phyloP scores from a whole-genome alignment of 2,329 filamentous ascomycete genomes.

The Colletotrichum spaethianum region DNA sequence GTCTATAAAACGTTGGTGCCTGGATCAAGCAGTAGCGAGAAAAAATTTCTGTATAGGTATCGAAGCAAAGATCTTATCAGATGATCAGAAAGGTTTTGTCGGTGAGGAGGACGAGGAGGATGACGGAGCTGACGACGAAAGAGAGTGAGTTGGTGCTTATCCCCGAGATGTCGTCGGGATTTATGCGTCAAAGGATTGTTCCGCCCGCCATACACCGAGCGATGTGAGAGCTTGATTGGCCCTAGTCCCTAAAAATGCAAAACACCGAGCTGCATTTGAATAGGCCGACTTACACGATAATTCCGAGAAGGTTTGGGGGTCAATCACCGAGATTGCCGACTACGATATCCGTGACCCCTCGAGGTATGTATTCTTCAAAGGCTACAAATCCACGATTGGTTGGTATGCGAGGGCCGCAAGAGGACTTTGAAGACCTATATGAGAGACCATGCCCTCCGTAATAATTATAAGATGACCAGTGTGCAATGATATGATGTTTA shows the following conservation, averaged over 20 bases:
- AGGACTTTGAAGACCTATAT: not conserved
- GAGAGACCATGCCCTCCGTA: not conserved
- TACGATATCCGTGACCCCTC: no score
- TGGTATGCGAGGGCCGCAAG: not conserved
- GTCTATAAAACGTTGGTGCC: not conserved
- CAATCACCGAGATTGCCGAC: not conserved
- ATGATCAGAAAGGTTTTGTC: conserved; percentile 22
- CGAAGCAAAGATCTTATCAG: conserved; percentile 12
- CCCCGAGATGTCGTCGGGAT: conserved; percentile 25
- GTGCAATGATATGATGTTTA: not conserved
- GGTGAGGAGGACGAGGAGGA: not conserved
- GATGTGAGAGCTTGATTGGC: not conserved
- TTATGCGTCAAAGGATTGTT: not conserved
- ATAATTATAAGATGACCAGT: not conserved
- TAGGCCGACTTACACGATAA: conserved; percentile 30
- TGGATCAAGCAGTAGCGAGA: not conserved
- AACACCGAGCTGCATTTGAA: not conserved
- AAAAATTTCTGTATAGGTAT: accelerated
- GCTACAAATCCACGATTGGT: not conserved
- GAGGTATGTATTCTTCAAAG: not conserved
- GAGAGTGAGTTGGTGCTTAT: conserved; percentile 11
- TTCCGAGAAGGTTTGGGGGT: conserved; percentile 13
- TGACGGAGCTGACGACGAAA: not conserved
- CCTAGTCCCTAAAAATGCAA: not conserved
- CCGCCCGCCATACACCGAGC: conserved; percentile 30